Base-by-base conservation (phyloP, 331 rosid genomes). In the Quercus phellos region DNA sequence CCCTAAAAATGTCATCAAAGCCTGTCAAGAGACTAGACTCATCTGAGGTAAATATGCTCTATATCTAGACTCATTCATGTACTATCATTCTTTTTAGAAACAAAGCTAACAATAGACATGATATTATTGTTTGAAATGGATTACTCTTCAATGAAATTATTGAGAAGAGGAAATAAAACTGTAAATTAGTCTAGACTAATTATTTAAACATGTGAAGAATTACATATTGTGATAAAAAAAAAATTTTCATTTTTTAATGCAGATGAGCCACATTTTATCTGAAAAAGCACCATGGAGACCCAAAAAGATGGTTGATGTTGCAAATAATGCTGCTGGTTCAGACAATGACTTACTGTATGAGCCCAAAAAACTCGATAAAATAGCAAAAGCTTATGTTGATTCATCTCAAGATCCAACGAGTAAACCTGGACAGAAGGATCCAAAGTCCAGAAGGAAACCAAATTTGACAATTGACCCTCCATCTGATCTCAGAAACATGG, bases 41-140 rank as follows among this genome's bases (percentile, higher is more conserved):
- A 50, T 78, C 77, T 18, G 85, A 80, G 88, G 94, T 88, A 85
- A 87, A 74, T 60, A 76, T 67, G 73, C 71, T 78, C 67, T 27
- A 24, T 34, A 6, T 74, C 71, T 19, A 73, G 34, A 74, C 55
- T 14, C 50, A 64, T 10, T 55, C 35, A 21, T 30, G 6, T 55
- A 32, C 53, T 64, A n/a, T 54, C n/a, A 42, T 50, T 55, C 60
- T 30, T 54, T 56, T 27, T 61, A 27, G 38, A 58, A 22, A 11
- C 26, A 59, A 22, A 59, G 11, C 32, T 59, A 11, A 12, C 32
- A 22, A 24, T 46, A 71, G 50, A 53, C 26, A 34, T 51, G 21
- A 19, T 21, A 73, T 32, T 4, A 4, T 53, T 50, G 1, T 51
- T 68, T 69, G 61, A 68, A 17, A 59, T 24, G 30, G 74, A 26